Evolutionary conservation across 345 rosid genomes (phyloP).

Genomic region (Syzygium oleosum): DNA sequence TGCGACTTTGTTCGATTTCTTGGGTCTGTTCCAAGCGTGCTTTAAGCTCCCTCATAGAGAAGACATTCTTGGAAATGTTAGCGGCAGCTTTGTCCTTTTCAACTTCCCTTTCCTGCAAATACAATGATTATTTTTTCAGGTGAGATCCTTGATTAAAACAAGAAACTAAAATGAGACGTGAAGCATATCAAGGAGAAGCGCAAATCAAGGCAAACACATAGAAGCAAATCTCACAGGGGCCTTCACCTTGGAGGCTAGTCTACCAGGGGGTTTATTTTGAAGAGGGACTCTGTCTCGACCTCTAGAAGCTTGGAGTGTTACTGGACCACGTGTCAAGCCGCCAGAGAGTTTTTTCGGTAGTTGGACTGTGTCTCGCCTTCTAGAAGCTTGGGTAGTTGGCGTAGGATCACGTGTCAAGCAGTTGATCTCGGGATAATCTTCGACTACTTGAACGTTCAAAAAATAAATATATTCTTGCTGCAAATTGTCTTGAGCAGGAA

Average conservation of each 20-base stretch:
- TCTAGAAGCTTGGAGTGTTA: neutral
- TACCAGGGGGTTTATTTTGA: neutral
- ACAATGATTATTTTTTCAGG: neutral
- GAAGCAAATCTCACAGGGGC: neutral
- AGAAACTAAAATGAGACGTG: neutral
- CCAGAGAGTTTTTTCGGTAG: neutral
- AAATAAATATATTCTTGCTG: rapidly evolving
- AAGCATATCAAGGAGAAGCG: neutral
- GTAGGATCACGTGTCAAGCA: neutral
- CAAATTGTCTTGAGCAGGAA: neutral
- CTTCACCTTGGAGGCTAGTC: neutral
- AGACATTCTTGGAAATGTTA: neutral
- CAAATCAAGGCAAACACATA: neutral
- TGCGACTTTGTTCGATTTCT: neutral
- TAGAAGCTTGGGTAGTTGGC: neutral
- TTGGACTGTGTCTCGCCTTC: neutral
- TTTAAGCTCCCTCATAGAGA: neutral
- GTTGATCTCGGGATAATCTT: neutral
- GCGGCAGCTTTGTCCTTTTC: neutral
- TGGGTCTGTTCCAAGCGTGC: neutral
- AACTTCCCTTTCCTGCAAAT: neutral
- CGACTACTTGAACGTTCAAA: neutral
- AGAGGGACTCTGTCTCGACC: neutral
- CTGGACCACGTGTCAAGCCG: neutral
- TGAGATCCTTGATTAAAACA: neutral